Evolutionary conservation across 2,329 filamentous ascomycete species (phyloP).

Genomic region (Westerdykella ornata): DNA sequence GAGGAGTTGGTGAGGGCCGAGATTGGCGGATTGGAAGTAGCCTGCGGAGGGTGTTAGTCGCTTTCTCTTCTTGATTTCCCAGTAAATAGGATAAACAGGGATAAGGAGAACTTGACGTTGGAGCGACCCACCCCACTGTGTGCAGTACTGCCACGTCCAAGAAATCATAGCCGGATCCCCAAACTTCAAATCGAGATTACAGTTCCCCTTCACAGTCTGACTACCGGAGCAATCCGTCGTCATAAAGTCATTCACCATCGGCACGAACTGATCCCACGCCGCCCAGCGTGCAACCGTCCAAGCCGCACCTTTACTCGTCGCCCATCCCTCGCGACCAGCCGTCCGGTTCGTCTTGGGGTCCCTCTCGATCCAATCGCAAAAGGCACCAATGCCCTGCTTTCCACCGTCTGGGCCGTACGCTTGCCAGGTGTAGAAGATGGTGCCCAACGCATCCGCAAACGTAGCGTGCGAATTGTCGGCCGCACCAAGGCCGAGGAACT

Average conservation of each 20-base stretch:
- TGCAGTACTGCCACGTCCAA: conserved; percentile 51
- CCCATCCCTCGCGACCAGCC: conserved; percentile 40
- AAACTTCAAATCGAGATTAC: conserved; percentile 34
- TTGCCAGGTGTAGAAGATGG: conserved; percentile 42
- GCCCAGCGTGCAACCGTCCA: conserved; percentile 41
- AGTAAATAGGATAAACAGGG: neutral
- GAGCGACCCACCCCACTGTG: conserved; percentile 40
- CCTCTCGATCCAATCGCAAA: conserved; percentile 45
- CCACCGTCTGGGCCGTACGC: conserved; percentile 39
- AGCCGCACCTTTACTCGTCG: conserved; percentile 36
- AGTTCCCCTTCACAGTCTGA: conserved; percentile 22
- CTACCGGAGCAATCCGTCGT: conserved; percentile 39
- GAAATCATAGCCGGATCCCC: conserved; percentile 36
- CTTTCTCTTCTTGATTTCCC: neutral
- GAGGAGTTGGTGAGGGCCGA: conserved; percentile 43
- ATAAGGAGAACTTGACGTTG: neutral
- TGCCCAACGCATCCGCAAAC: conserved; percentile 42
- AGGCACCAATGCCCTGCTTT: conserved; percentile 28
- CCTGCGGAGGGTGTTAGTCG: conserved; percentile 19
- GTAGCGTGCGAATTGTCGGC: conserved; percentile 43
- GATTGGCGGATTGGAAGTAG: conserved; percentile 46
- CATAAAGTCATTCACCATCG: conserved; percentile 36
- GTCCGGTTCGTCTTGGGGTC: conserved; percentile 34
- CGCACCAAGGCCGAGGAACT: conserved; percentile 45
- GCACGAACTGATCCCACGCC: conserved; percentile 34